phyloP scores from a whole-genome alignment of 116 monocot species.

The Thalassia testudinum region DNA sequence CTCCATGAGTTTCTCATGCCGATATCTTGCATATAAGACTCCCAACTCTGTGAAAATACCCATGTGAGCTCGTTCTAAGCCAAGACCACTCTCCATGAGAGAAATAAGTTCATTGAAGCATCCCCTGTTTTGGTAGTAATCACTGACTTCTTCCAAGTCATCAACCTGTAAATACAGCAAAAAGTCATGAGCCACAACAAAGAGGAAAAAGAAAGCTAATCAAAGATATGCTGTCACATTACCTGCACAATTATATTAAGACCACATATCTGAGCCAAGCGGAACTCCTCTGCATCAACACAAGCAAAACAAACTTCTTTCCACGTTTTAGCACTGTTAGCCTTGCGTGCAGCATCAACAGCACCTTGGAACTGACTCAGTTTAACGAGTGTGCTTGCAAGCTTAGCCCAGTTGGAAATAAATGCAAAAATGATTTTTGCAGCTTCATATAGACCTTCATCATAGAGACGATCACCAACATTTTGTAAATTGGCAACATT shows the following conservation, averaged over 20 bases:
- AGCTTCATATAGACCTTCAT: conserved; percentile 90
- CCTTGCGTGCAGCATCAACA: conserved; percentile 83
- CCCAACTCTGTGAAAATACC: conserved; percentile 97
- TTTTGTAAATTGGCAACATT: conserved; percentile 98
- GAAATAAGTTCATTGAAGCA: conserved; percentile 95
- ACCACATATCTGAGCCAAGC: conserved; percentile 90
- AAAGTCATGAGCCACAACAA: background rate
- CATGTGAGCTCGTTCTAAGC: conserved; percentile 94
- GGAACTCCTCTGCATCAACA: conserved; percentile 93
- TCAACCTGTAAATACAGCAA: conserved; percentile 44
- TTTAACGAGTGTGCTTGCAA: conserved; percentile 87
- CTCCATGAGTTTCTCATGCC: conserved; percentile 94
- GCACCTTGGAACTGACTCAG: conserved; percentile 94
- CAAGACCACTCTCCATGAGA: conserved; percentile 96
- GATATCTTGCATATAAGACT: conserved; percentile 84
- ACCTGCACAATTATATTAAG: conserved; percentile 96
- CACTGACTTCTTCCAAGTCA: conserved; percentile 97
- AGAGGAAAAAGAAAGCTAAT: background rate
- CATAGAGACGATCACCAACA: conserved; percentile 90
- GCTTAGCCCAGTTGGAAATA: conserved; percentile 97
- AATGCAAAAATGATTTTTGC: conserved; percentile 98
- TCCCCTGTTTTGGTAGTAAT: conserved; percentile 94
- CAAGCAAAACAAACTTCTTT: conserved; percentile 94
- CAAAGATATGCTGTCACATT: background rate
- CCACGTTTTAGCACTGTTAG: conserved; percentile 89